Base-by-base conservation (phyloP, 129 eudicot species). In the Tanacetum coccineum region DNA sequence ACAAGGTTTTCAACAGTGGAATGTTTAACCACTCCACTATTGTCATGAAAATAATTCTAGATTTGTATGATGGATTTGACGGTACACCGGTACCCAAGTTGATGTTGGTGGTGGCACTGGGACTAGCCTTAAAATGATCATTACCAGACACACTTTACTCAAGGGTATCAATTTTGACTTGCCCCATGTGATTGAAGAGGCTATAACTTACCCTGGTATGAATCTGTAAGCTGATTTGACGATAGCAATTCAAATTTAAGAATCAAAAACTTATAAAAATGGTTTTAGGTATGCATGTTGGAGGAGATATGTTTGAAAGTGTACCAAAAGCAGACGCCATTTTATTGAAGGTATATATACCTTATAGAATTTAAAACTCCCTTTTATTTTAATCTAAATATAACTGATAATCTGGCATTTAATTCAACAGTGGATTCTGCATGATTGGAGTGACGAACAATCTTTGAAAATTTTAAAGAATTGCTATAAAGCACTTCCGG, bases 101-200 rank as follows among this genome's bases (percentile, higher is more conserved):
- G 97, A 90, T 45, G 97, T 90, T 13, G 97, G 92, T 6, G 97
- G 97, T 53, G 91, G 91, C 13, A 87, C 85, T 3, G 95, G 97
- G 11, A 87, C 89, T 28, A 62, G 84, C 44, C 84, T 90, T n/a
- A 62, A 44, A n/a, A 82, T 83, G 89, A 83, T 90, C n/a, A 26
- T 90, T 74, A 82, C 97, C 3, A 87, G 80, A 64, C 70, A 87
- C 80, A 92, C 97, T 7, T 66, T 81, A 1, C 68, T 87, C 60
- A 84, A 81, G 77, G 97, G 89, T 13, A 82, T 90, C 63, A 90
- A 90, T 68, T 90, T 87, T 44, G 97, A 54, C 10, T 54, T 54
- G 19, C 59, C 59, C 10, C 59, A 54, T 14, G 59, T 54, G 4
- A 8, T 54, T 10, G 32, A 87, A 68, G 89, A 84, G 46, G 92